phyloP scores from a whole-genome alignment of 2,329 filamentous ascomycete species.

The Penicillium psychrosexuale region DNA sequence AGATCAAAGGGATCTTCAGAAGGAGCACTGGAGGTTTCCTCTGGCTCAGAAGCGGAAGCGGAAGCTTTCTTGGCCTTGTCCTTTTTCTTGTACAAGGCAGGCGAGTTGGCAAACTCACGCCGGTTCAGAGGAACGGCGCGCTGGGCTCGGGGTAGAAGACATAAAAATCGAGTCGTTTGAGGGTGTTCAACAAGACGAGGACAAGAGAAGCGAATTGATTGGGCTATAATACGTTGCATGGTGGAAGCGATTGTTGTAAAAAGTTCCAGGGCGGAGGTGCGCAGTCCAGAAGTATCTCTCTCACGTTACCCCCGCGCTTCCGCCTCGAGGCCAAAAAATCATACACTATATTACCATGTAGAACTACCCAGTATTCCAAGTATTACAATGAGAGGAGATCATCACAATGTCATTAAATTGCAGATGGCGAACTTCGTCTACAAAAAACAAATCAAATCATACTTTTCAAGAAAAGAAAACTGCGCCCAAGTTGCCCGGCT shows the following conservation, averaged over 20 bases:
- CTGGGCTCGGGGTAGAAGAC: background rate
- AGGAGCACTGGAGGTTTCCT: conserved; percentile 28
- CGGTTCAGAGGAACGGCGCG: background rate
- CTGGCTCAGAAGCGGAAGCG: conserved; percentile 30
- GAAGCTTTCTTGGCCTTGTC: conserved; percentile 51
- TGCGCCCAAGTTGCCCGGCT: conserved; percentile 28
- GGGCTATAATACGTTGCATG: conserved; percentile 17
- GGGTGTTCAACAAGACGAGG: background rate
- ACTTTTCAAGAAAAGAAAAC: conserved; percentile 30
- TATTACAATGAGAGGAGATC: conserved; percentile 15
- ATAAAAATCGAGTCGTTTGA: background rate
- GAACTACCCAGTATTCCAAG: background rate
- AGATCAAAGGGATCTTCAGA: conserved; percentile 60
- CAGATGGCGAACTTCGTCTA: conserved; percentile 31
- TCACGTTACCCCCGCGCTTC: background rate
- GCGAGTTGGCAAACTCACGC: conserved; percentile 44
- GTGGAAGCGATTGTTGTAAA: background rate
- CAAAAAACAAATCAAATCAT: conserved; percentile 23
- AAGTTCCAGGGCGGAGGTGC: background rate
- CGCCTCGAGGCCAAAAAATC: background rate
- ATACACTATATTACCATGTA: background rate
- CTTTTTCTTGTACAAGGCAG: conserved; percentile 50
- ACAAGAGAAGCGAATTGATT: background rate
- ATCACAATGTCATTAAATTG: conserved; percentile 35
- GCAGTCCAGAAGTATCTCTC: background rate